Base-by-base conservation (phyloP, 208 protist genomes). In the Crithidia fasciculata region DNA sequence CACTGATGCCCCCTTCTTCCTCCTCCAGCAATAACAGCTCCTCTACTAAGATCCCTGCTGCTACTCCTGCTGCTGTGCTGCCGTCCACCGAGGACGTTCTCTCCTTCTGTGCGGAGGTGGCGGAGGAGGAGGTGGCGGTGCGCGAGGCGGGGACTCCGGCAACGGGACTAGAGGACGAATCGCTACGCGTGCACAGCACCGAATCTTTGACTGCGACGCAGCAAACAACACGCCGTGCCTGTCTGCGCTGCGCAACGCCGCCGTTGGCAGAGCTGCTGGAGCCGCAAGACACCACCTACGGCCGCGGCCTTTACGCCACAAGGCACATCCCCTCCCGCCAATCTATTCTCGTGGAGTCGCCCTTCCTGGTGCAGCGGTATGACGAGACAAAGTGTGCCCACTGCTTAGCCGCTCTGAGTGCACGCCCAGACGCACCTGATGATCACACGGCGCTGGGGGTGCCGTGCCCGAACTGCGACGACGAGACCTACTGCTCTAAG, bases 401-500 rank as follows among this genome's bases (percentile, higher is more conserved):
- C 77, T 96, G 92, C 77, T 74, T 96, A 16, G 47, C 70, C 2
- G 66, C 71, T 0, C 65, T 93, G 44, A 37, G 68, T 16, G 52
- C 66, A 10, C 66, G 69, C 12, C 36, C 15, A 0, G 50, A 57
- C 7, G 37, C 19, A 36, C 64, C 62, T 2, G 52, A 41, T 15
- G 56, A 60, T 58, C 40, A 44, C 41, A 47, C 18, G 8, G 66
- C 67, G 7, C 19, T 60, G 6, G 86, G 72, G 7, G 69, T 93
- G n/a, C 43, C 67, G 0, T 94, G 87, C 70, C 68, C 74, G 10
- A 64, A 87, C 69, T 94, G 90, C 57, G 66, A 82, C 8, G 41
- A 68, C 13, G 88, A 96, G 66, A 81, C 76, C 10, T 96, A 96
- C 79, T 96, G 92, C 78, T 89, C 81, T 18, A 12, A 45, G 16